Evolutionary conservation across 345 rosid genomes (phyloP).

Genomic region (Heritiera littoralis): DNA sequence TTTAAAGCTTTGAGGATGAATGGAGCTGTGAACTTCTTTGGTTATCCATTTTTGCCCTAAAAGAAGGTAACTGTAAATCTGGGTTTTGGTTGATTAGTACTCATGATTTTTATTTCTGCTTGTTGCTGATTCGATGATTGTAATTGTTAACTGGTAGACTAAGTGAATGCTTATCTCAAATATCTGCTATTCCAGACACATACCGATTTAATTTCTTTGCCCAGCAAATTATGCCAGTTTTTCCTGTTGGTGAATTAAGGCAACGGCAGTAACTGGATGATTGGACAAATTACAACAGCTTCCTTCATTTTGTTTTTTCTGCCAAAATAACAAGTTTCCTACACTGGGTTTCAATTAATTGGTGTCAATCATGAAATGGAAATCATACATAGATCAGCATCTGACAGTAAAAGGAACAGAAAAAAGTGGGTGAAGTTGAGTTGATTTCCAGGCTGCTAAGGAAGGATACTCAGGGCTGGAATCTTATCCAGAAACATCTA

Average conservation of each 20-base stretch:
- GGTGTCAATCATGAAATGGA: neutral
- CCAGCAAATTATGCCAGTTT: neutral
- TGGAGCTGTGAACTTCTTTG: too few species aligned
- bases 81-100: too few species aligned
- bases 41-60: too few species aligned
- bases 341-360: neutral
- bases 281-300: slow-evolving; percentile 1
- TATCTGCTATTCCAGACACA: neutral
- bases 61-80: too few species aligned
- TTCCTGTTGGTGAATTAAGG: neutral
- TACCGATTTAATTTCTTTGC: neutral
- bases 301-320: neutral
- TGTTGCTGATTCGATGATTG: neutral
- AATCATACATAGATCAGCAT: neutral
- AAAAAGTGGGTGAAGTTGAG: neutral
- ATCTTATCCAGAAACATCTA: neutral
- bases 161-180: too few species aligned
- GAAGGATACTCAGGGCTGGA: neutral
- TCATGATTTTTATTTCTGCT: neutral
- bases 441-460: neutral
- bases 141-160: too few species aligned
- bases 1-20: too few species aligned
- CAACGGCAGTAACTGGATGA: neutral
- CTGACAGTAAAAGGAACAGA: too few species aligned
- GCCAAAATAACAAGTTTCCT: neutral